Evolutionary conservation across 2,329 filamentous ascomycete species (phyloP).

Genomic region (Fusarium pseudoanthophilum): DNA sequence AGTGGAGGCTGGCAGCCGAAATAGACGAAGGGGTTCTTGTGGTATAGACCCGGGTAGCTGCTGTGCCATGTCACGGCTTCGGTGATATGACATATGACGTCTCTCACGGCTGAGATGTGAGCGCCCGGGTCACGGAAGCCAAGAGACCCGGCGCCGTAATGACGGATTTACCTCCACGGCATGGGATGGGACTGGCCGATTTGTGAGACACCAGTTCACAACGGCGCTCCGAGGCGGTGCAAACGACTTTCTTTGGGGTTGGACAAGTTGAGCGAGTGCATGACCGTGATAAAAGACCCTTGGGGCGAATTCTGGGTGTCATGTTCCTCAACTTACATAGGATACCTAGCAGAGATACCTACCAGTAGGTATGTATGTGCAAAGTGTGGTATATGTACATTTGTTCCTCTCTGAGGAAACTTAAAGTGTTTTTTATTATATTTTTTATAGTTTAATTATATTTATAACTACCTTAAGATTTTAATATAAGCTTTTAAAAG

Average conservation of each 20-base stretch:
- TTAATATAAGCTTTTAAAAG: no score
- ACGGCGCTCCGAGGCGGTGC: conserved; percentile 12
- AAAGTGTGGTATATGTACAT: neutral
- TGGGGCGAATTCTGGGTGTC: conserved; percentile 4
- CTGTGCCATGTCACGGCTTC: conserved; percentile 29
- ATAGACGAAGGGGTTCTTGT: conserved; percentile 6
- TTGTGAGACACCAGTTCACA: conserved; percentile 12
- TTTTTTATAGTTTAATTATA: no score
- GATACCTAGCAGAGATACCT: neutral
- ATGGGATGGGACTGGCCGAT: conserved; percentile 18
- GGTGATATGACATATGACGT: conserved; percentile 39
- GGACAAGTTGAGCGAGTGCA: neutral
- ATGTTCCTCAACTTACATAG: neutral
- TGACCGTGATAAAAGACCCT: neutral
- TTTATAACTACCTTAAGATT: no score
- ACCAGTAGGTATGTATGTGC: neutral
- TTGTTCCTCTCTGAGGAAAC: no score
- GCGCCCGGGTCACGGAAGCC: conserved; percentile 23
- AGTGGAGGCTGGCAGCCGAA: conserved; percentile 20
- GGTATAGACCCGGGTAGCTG: conserved; percentile 1
- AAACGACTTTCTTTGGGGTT: neutral
- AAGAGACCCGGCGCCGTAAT: conserved; percentile 30
- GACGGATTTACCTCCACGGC: conserved; percentile 12
- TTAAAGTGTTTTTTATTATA: no score
- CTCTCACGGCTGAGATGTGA: conserved; percentile 18